Percentiles rank a stretch among this genome's conserved stretches.
Evolutionary conservation across 2,329 filamentous ascomycete genomes (phyloP).

Genomic region (Colletotrichum echinochloae): DNA sequence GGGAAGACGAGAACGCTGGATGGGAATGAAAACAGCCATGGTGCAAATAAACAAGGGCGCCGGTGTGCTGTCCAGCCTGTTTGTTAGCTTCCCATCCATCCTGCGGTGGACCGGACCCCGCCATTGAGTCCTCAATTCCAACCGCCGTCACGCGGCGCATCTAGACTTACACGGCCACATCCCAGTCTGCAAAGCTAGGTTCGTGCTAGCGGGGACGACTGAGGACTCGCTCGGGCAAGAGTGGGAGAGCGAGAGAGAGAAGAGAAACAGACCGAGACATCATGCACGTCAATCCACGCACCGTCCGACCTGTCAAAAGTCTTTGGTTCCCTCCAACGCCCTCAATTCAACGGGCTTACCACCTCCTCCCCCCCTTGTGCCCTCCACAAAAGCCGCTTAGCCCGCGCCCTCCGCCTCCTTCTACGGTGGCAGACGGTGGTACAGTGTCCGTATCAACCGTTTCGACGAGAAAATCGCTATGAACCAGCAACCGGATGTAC

Average conservation of each 20-base stretch:
- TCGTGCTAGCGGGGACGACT: neutral
- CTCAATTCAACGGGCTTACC: slow-evolving; percentile 31
- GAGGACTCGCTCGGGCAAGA: slow-evolving; percentile 8
- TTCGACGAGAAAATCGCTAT: slow-evolving; percentile 18
- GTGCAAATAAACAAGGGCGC: neutral
- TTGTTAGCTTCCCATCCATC: slow-evolving; percentile 20
- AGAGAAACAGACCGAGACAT: neutral
- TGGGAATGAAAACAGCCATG: neutral
- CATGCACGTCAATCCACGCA: slow-evolving; percentile 5
- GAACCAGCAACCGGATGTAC: slow-evolving; percentile 11
- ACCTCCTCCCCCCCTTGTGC: slow-evolving; percentile 27
- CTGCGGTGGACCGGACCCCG: slow-evolving; percentile 17
- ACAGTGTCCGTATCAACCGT: slow-evolving; percentile 1
- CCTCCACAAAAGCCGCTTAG: slow-evolving; percentile 25
- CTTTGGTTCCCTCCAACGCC: slow-evolving; percentile 35
- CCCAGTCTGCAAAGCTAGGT: slow-evolving; percentile 11
- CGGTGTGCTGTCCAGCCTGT: slow-evolving; percentile 22
- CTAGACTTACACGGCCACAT: slow-evolving; percentile 16
- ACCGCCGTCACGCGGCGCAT: slow-evolving; percentile 1
- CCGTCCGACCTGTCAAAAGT: slow-evolving; percentile 10
- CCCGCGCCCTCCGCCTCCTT: slow-evolving; percentile 24
- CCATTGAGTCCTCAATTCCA: neutral
- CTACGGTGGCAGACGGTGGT: neutral
- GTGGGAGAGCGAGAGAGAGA: neutral
- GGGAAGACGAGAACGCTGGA: neutral